These are phyloP conservation scores for Linnemannia schmuckeri DNA, from an alignment of 192 early-diverging fungal genomes.

Conservation along the genomic window DNA sequence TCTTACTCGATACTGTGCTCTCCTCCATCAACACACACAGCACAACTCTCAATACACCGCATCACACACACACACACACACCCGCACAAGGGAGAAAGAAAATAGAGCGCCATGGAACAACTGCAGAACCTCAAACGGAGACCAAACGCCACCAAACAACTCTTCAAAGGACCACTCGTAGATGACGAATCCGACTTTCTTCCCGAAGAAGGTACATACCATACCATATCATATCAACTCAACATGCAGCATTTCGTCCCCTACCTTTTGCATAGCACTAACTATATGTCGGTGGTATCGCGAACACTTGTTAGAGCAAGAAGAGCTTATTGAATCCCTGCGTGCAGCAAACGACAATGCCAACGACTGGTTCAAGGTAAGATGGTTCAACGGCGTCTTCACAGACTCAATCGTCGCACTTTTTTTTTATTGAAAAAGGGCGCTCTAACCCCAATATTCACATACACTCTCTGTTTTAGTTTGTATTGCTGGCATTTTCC, in stretches of 20 bases:
- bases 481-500: constrained; percentile 35
- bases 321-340: constrained; percentile 38
- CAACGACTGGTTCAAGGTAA: constrained; percentile 40
- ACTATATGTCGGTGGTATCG: background rate
- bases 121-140: constrained; percentile 22
- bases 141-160: constrained; percentile 19
- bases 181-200: constrained; percentile 30
- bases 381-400: background rate
- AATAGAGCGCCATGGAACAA: constrained; percentile 20
- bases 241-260: too few species aligned
- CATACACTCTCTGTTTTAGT: background rate
- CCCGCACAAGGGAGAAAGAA: background rate
- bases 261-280: background rate
- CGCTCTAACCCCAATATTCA: background rate
- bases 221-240: background rate
- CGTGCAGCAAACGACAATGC: constrained; percentile 36
- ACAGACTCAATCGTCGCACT: too few species aligned
- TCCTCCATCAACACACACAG: too few species aligned
- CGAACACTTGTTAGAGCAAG: constrained; percentile 27
- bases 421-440: background rate
- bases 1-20: background rate
- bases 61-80: background rate
- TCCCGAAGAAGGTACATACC: constrained; percentile 32
- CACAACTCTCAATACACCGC: too few species aligned
- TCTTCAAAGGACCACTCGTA: constrained; percentile 11